These are phyloP conservation scores for Huntiella bhutanensis DNA, from an alignment of 2,329 filamentous ascomycete species.

Conservation along the genomic window DNA sequence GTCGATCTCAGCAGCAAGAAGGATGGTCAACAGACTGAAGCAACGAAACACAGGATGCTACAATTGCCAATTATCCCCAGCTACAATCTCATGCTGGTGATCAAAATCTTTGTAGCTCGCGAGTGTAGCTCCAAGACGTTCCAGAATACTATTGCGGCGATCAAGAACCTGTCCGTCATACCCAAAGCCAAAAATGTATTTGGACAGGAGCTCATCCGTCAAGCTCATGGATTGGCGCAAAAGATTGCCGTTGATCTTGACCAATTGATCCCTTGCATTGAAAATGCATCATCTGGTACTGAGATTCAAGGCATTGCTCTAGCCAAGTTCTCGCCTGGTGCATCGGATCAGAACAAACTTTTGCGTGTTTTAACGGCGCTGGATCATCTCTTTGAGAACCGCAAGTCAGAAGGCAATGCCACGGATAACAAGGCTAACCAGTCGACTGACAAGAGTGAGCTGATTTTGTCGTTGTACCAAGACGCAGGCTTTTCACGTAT, in stretches of 20 bases:
- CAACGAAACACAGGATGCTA: constrained; percentile 36
- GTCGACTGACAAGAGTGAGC: constrained; percentile 54
- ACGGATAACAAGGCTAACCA: constrained; percentile 53
- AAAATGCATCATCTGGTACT: constrained; percentile 69
- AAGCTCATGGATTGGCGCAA: constrained; percentile 68
- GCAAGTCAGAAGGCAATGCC: constrained; percentile 31
- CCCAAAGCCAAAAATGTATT: constrained; percentile 79
- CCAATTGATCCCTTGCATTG: constrained; percentile 69
- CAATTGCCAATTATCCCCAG: constrained; percentile 73
- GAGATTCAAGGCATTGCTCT: constrained; percentile 91
- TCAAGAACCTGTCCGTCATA: constrained; percentile 90
- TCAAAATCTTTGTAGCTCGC: constrained; percentile 86
- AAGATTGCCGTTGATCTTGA: constrained; percentile 71
- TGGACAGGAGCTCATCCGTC: constrained; percentile 76
- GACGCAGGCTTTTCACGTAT: constrained; percentile 76
- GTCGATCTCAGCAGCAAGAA: too few relatives aligned
- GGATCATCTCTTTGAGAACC: constrained; percentile 85
- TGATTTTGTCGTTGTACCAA: constrained; percentile 75
- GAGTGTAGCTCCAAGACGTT: constrained; percentile 98
- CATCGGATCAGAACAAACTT: constrained; percentile 91
- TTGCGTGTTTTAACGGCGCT: constrained; percentile 81
- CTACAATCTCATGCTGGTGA: constrained; percentile 78
- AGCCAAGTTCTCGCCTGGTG: constrained; percentile 86
- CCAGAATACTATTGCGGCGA: constrained; percentile 92
- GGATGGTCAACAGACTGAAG: neutral